These are phyloP conservation scores for Collybia sp. DNA, from an alignment of 768 basidiomycete species.

Conservation along the genomic window DNA sequence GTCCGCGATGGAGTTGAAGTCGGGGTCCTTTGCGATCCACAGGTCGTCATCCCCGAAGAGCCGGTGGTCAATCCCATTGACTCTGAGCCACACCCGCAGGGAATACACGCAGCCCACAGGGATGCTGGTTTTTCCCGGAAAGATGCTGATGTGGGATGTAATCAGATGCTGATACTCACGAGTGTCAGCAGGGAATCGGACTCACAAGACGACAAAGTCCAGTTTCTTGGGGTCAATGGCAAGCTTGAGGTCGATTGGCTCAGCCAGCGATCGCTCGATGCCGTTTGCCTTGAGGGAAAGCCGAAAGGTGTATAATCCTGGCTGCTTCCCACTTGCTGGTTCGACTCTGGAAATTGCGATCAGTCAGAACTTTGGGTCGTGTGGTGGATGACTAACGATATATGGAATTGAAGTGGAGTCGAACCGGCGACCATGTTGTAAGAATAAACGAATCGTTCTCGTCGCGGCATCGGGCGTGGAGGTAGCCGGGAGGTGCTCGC, in stretches of 20 bases:
- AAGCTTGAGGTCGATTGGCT: slow-evolving; percentile 41
- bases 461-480: slow-evolving; percentile 16
- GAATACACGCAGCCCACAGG: slow-evolving; percentile 52
- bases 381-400: slow-evolving; percentile 37
- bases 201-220: slow-evolving; percentile 61
- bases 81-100: slow-evolving; percentile 61
- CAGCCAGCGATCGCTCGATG: slow-evolving; percentile 49
- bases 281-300: slow-evolving; percentile 51
- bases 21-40: slow-evolving; percentile 64
- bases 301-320: slow-evolving; percentile 48
- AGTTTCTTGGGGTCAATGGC: slow-evolving; percentile 49
- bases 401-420: slow-evolving; percentile 42
- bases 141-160: slow-evolving; percentile 32
- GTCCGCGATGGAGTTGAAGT: slow-evolving; percentile 53
- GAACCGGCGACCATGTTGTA: slow-evolving; percentile 41
- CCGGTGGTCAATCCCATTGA: slow-evolving; percentile 54
- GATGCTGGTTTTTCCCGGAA: slow-evolving; percentile 53
- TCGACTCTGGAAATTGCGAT: slow-evolving; percentile 33
- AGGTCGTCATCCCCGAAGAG: slow-evolving; percentile 61
- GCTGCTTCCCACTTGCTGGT: slow-evolving; percentile 33
- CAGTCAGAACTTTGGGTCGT: background rate
- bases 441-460: slow-evolving; percentile 47
- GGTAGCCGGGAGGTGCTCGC: slow-evolving; percentile 4
- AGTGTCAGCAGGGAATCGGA: slow-evolving; percentile 7
- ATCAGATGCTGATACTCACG: slow-evolving; percentile 3